phyloP scores from a whole-genome alignment of 2,329 filamentous ascomycete species.

The Colletotrichum sp. region DNA sequence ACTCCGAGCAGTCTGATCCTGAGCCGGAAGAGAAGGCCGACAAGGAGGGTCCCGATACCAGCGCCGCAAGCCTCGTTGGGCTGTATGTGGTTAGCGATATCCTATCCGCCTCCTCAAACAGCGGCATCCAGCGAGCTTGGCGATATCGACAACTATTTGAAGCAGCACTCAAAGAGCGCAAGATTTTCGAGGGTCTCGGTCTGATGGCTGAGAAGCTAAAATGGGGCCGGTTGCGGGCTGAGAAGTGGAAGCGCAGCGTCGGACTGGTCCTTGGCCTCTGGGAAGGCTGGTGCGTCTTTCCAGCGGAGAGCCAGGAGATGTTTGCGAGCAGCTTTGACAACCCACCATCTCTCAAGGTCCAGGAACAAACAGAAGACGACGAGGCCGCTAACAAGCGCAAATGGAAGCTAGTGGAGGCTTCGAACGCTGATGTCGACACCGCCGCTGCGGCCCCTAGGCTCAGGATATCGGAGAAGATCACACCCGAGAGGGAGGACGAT shows the following conservation, averaged over 20 bases:
- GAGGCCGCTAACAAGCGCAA: slow-evolving; percentile 42
- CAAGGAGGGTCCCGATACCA: slow-evolving; percentile 63
- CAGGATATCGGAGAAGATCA: slow-evolving; percentile 12
- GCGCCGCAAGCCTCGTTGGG: slow-evolving; percentile 76
- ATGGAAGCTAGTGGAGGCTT: slow-evolving; percentile 57
- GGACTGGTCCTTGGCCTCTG: slow-evolving; percentile 72
- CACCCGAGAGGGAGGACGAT: slow-evolving; percentile 37
- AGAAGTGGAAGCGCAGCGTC: slow-evolving; percentile 85
- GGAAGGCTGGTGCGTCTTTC: slow-evolving; percentile 76
- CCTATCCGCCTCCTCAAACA: slow-evolving; percentile 76
- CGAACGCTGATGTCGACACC: slow-evolving; percentile 18
- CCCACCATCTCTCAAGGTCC: slow-evolving; percentile 54
- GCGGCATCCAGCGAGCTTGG: slow-evolving; percentile 83
- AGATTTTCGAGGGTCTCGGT: slow-evolving; percentile 78
- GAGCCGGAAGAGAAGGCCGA: slow-evolving; percentile 43
- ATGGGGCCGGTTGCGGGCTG: slow-evolving; percentile 82
- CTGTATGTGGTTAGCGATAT: slow-evolving; percentile 82
- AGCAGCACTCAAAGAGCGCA: slow-evolving; percentile 67
- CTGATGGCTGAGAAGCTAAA: slow-evolving; percentile 71
- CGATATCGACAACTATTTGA: slow-evolving; percentile 85
- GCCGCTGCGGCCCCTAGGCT: background rate
- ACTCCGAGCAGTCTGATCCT: slow-evolving; percentile 40
- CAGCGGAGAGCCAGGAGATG: slow-evolving; percentile 72
- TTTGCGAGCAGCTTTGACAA: slow-evolving; percentile 75
- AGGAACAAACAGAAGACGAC: slow-evolving; percentile 29